Evolutionary conservation across 306 rosid genomes (phyloP), one percentile per base, ranked within the genome.

Genomic region (Lathyrus aphaca): DNA sequence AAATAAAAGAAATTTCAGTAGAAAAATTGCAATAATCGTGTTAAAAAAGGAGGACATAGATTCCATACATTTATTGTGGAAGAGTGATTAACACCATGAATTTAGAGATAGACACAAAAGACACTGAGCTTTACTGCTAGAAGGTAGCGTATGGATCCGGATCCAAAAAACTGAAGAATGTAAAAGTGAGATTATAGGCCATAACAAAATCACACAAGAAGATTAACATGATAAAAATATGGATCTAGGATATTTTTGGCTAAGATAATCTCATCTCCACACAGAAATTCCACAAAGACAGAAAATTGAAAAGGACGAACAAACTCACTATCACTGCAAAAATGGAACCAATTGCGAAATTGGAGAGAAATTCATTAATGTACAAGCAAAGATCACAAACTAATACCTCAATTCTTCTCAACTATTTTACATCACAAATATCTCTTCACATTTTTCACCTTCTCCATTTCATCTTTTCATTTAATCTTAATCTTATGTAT

Each of bases 341-440:
- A 60, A 72, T 15, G 74, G 59, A 77, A 44, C 25, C 65, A 32
- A 54, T 23, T 68, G 63, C 38, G 81, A 64, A 80, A 82, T 68
- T 61, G 88, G 73, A 79, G 72, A 35, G 77, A 79, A 79, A 81
- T 85, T 87, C 84, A 87, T 85, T 83, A 74, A 82, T 63, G 82
- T 67, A 72, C 80, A 77, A 54, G 80, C 70, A 80, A 69, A 84
- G n/a, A 84, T 82, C 86, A 79, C 75, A 76, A 74, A 65, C 79
- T 67, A 67, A 55, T 53, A 82, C 50, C 57, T 64, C 74, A 77
- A 81, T 70, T 84, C 89, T 67, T 72, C 68, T 69, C 75, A 60
- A 48, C 79, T 30, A 76, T 74, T 60, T 73, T 84, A 84, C 82
- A 84, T 76, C 81, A 78, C 74, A 78, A 32, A 60, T 35, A 32